phyloP scores from a whole-genome alignment of 2,329 filamentous ascomycete genomes.

The Pseudogymnoascus sp. region DNA sequence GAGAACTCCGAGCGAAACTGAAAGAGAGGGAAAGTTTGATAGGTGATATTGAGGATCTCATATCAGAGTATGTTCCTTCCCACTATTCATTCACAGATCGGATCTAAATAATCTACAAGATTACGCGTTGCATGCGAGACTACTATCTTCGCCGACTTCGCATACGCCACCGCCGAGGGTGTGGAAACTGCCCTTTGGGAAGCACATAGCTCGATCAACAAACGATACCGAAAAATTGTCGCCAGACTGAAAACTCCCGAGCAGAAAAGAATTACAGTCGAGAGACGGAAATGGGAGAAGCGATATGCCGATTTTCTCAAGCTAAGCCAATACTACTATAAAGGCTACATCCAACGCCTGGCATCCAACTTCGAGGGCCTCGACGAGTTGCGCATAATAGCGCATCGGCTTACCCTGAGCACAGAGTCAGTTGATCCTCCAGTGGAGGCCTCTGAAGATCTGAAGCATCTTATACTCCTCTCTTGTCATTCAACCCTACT shows the following conservation, averaged over 20 bases:
- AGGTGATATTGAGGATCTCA: constrained; percentile 35
- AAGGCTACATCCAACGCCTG: constrained; percentile 71
- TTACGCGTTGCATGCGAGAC: constrained; percentile 53
- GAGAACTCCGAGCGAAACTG: constrained; percentile 38
- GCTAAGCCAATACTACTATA: constrained; percentile 80
- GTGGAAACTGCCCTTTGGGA: constrained; percentile 71
- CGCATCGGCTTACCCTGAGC: constrained; percentile 22
- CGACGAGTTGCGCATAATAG: constrained; percentile 24
- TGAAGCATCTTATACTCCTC: constrained; percentile 44
- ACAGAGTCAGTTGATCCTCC: constrained; percentile 20
- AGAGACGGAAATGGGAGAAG: constrained; percentile 70
- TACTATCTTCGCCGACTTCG: constrained; percentile 64
- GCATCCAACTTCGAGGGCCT: constrained; percentile 45
- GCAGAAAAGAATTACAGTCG: constrained; percentile 42
- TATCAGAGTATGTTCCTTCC: constrained; percentile 22
- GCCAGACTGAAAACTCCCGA: constrained; percentile 41
- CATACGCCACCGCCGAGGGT: constrained; percentile 52
- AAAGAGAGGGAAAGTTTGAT: constrained; percentile 40
- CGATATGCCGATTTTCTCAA: constrained; percentile 80
- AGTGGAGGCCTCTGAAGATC: constrained; percentile 17
- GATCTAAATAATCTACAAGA: constrained; percentile 14
- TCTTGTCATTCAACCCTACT: constrained; percentile 80
- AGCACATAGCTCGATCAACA: constrained; percentile 68
- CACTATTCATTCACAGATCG: neutral
- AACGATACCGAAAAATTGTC: constrained; percentile 64